Percentiles rank a stretch among this genome's conserved stretches.
These are phyloP conservation scores for Colletotrichum tamarilloi DNA, from an alignment of 2,329 filamentous ascomycete species.

Conservation along the genomic window DNA sequence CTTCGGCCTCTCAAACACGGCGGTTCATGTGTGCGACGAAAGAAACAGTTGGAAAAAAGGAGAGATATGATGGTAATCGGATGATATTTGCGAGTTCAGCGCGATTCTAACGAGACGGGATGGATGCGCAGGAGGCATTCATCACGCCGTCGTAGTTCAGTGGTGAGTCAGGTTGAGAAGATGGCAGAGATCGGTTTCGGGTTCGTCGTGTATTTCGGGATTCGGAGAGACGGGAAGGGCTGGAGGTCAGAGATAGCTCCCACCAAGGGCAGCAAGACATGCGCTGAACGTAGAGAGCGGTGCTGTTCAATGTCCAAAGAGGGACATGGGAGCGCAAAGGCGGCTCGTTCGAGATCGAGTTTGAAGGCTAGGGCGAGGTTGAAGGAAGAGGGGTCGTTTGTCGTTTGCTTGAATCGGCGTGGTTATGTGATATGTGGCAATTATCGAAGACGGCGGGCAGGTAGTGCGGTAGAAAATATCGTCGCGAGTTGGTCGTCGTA, in stretches of 20 bases:
- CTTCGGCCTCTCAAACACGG: constrained; percentile 24
- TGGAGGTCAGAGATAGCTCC: constrained; percentile 12
- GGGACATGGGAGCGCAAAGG: background rate
- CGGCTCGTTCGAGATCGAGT: background rate
- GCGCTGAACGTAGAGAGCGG: background rate
- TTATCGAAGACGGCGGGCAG: background rate
- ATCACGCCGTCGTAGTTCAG: constrained; percentile 29
- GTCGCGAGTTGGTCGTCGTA: constrained; percentile 26
- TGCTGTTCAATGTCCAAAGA: background rate
- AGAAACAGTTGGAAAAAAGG: background rate
- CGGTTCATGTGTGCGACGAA: constrained; percentile 31
- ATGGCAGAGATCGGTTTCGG: constrained; percentile 5
- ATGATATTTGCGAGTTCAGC: background rate
- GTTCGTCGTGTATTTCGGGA: constrained; percentile 15
- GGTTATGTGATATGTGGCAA: background rate
- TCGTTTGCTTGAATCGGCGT: constrained; percentile 4
- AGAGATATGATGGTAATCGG: background rate
- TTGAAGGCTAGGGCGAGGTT: background rate
- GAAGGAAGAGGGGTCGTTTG: constrained; percentile 7
- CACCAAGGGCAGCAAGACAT: constrained; percentile 16
- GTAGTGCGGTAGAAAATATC: background rate
- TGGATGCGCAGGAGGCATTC: constrained; percentile 10
- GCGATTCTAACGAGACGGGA: constrained; percentile 9
- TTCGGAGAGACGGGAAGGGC: constrained; percentile 11
- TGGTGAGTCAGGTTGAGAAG: background rate